Evolutionary conservation across 2,329 filamentous ascomycete genomes (phyloP).

Genomic region (Fusarium cicatricum): DNA sequence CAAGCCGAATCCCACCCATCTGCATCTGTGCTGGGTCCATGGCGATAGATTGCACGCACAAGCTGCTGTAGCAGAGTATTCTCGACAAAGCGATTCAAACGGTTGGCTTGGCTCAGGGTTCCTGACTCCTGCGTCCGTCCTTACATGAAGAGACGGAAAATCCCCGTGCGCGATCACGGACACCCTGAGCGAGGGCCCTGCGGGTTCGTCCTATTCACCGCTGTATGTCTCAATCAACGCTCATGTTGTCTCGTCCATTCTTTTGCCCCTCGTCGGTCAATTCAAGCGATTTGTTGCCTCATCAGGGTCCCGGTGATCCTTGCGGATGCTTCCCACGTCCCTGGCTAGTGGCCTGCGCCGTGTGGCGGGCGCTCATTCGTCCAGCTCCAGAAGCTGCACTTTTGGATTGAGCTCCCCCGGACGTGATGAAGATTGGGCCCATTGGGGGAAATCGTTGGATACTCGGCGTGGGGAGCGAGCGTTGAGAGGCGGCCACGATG

Average conservation of each 20-base stretch:
- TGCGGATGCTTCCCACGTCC: conserved; percentile 15
- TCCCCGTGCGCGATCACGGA: conserved; percentile 1
- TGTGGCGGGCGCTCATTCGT: conserved; percentile 41
- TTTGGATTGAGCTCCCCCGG: background rate
- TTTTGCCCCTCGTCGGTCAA: conserved; percentile 3
- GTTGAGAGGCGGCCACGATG: conserved; percentile 31
- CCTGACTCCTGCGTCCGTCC: background rate
- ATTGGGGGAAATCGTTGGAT: too few species aligned
- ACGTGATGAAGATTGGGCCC: conserved; percentile 11
- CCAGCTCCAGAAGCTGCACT: conserved; percentile 18
- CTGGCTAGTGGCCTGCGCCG: conserved; percentile 35
- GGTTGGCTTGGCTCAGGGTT: conserved; percentile 10
- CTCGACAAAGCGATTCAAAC: background rate
- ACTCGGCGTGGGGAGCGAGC: conserved; percentile 9
- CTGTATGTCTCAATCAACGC: conserved; percentile 3
- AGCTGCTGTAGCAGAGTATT: conserved; percentile 7
- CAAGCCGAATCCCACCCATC: background rate
- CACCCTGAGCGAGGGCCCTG: conserved; percentile 11
- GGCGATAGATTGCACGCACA: background rate
- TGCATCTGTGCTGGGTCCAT: background rate
- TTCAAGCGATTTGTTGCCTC: background rate
- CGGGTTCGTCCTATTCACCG: conserved; percentile 23
- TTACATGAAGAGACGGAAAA: background rate
- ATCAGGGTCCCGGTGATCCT: conserved; percentile 12
- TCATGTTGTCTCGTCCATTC: conserved; percentile 14